phyloP scores from a whole-genome alignment of 2,329 filamentous ascomycete genomes.

The Emergomyces pasteurianus region DNA sequence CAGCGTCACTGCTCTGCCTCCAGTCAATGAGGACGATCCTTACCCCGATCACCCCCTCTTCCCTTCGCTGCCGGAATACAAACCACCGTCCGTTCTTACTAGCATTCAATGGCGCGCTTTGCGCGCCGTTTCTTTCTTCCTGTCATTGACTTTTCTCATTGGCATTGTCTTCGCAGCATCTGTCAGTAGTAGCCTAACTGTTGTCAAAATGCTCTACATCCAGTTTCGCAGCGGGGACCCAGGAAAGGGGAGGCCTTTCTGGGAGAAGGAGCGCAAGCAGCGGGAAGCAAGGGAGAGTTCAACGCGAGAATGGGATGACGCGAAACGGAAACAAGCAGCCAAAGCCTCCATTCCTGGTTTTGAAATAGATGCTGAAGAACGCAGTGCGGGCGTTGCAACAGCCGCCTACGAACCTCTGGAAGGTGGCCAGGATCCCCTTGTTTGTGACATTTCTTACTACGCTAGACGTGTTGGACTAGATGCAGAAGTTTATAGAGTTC shows the following conservation, averaged over 20 bases:
- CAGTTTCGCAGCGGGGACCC: slow-evolving; percentile 50
- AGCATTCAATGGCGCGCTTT: slow-evolving; percentile 56
- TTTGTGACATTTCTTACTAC: slow-evolving; percentile 75
- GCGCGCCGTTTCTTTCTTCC: slow-evolving; percentile 55
- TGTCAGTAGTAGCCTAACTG: slow-evolving; percentile 50
- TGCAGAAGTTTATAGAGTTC: slow-evolving; percentile 67
- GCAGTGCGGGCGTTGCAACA: background rate
- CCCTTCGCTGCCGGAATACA: slow-evolving; percentile 71
- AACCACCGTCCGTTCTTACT: slow-evolving; percentile 55
- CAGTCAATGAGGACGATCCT: background rate
- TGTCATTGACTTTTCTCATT: slow-evolving; percentile 66
- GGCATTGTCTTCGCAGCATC: slow-evolving; percentile 65
- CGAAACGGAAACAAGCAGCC: background rate
- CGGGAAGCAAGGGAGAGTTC: slow-evolving; percentile 45
- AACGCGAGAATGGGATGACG: slow-evolving; percentile 50
- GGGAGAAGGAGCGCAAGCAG: slow-evolving; percentile 57
- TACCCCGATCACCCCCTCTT: slow-evolving; percentile 63
- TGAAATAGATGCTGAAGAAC: slow-evolving; percentile 33
- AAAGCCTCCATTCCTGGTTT: slow-evolving; percentile 16
- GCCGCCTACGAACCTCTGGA: slow-evolving; percentile 59
- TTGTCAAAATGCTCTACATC: slow-evolving; percentile 39
- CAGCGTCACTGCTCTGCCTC: background rate
- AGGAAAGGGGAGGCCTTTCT: slow-evolving; percentile 52
- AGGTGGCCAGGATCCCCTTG: slow-evolving; percentile 65
- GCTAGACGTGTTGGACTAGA: slow-evolving; percentile 78